phyloP scores from a whole-genome alignment of 2,329 filamentous ascomycete species.

The Stromatinia cepivora region DNA sequence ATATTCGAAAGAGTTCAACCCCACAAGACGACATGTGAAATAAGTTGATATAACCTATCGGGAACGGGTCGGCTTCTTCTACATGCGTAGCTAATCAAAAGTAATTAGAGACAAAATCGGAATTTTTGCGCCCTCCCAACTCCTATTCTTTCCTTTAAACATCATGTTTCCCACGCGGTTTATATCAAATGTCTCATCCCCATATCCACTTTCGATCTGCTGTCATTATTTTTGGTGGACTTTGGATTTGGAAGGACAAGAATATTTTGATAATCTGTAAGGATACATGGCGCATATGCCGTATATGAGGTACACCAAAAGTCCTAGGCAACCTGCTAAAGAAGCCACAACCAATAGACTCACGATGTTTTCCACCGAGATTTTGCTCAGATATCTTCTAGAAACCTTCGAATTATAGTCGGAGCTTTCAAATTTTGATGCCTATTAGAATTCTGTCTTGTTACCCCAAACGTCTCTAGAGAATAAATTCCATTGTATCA shows the following conservation, averaged over 20 bases:
- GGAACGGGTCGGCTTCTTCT: background rate
- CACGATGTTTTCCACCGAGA: background rate
- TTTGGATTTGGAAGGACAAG: background rate
- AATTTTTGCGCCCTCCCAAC: background rate
- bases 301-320: background rate
- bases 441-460: background rate
- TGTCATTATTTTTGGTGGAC: background rate
- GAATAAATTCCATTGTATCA: background rate
- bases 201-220: constrained; percentile 17
- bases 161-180: constrained; percentile 6
- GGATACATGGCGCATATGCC: background rate
- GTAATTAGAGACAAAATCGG: background rate
- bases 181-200: constrained; percentile 16
- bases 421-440: background rate
- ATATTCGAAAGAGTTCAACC: background rate
- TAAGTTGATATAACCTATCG: background rate
- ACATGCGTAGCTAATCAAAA: background rate
- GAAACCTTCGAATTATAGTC: constrained; percentile 4
- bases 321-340: background rate
- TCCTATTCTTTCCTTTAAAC: background rate
- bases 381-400: constrained; percentile 12
- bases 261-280: background rate
- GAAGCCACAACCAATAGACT: constrained; percentile 8
- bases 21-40: background rate
- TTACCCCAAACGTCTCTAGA: background rate